Evolutionary conservation across 2,329 filamentous ascomycete species (phyloP).

Genomic region (Aspergillus sp.): DNA sequence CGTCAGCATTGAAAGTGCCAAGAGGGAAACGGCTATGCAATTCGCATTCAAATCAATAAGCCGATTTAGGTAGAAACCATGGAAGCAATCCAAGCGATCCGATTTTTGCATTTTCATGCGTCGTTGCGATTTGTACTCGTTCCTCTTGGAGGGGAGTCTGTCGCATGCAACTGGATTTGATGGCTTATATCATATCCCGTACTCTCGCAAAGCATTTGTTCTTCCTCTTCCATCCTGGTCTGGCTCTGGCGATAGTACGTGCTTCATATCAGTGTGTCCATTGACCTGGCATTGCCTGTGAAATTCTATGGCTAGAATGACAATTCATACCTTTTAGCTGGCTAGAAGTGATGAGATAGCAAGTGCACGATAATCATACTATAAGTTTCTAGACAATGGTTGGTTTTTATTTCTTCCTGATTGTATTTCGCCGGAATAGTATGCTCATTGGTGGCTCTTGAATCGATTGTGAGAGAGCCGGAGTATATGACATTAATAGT

Average conservation of each 20-base stretch:
- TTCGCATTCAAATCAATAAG: neutral
- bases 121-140: too few relatives aligned
- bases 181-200: neutral
- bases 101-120: too few relatives aligned
- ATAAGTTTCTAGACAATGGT: conserved; percentile 9
- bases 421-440: conserved; percentile 15
- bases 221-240: neutral
- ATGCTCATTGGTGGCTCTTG: conserved; percentile 18
- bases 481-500: conserved; percentile 1
- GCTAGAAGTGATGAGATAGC: neutral
- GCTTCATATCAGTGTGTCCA: too few relatives aligned
- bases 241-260: neutral
- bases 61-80: too few relatives aligned
- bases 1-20: neutral
- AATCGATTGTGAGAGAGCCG: conserved; percentile 13
- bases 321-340: neutral
- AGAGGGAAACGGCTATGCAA: neutral
- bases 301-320: too few relatives aligned
- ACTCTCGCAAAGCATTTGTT: neutral
- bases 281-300: too few relatives aligned
- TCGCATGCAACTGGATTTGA: neutral
- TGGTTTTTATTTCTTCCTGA: conserved; percentile 19
- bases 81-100: too few relatives aligned
- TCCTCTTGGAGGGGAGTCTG: neutral
- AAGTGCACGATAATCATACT: too few relatives aligned